A percentile compares a stretch with the other conserved stretches of the same genome.
Conservation (phyloP, 2,329 filamentous ascomycete genomes). For the Elsinoe arachidis region DNA sequence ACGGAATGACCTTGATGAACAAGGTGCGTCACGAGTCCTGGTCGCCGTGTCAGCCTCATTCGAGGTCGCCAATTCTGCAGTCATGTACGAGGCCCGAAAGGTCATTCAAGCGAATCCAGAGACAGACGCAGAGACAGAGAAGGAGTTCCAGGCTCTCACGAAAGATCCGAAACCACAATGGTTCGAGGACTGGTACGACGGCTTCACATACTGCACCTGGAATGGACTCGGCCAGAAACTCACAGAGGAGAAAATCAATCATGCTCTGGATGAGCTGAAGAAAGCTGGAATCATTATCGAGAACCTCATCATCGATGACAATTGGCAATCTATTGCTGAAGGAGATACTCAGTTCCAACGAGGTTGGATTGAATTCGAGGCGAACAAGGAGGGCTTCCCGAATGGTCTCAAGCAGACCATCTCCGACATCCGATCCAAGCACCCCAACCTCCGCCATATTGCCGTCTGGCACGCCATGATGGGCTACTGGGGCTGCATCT, state of each 20-base stretch:
- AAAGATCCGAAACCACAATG: slow-evolving; percentile 51
- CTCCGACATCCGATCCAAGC: slow-evolving; percentile 53
- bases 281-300: slow-evolving; percentile 65
- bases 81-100: slow-evolving; percentile 79
- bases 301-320: slow-evolving; percentile 91
- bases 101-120: slow-evolving; percentile 42
- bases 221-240: slow-evolving; percentile 80
- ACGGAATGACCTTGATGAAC: slow-evolving; percentile 56
- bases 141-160: slow-evolving; percentile 39
- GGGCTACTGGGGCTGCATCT: slow-evolving; percentile 87
- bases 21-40: slow-evolving; percentile 54
- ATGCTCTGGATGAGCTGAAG: slow-evolving; percentile 63
- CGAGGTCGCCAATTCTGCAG: slow-evolving; percentile 66
- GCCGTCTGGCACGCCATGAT: slow-evolving; percentile 89
- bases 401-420: slow-evolving; percentile 66
- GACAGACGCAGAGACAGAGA: slow-evolving; percentile 35
- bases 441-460: slow-evolving; percentile 69
- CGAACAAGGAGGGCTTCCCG: slow-evolving; percentile 70
- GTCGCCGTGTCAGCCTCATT: slow-evolving; percentile 64
- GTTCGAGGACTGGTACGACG: slow-evolving; percentile 85
- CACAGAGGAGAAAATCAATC: slow-evolving; percentile 68
- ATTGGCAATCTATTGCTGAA: slow-evolving; percentile 74
- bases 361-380: slow-evolving; percentile 76
- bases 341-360: slow-evolving; percentile 44
- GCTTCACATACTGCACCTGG: slow-evolving; percentile 93